Evolutionary conservation across 805 yeast genomes (phyloP).

Genomic region (Nakazawaea pomicola): DNA sequence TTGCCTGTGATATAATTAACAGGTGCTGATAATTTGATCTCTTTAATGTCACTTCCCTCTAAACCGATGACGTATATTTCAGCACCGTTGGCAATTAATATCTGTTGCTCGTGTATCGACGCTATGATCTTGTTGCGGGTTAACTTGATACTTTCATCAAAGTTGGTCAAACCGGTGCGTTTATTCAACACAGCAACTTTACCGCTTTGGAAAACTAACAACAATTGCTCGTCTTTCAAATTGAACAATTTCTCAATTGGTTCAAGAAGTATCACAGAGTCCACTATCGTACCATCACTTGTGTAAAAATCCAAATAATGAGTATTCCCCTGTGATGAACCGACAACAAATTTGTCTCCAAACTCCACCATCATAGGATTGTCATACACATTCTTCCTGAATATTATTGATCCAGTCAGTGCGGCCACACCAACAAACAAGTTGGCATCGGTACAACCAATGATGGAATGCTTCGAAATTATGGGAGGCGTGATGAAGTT

Average conservation of each 20-base stretch:
- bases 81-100: no score
- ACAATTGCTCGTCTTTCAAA: no score
- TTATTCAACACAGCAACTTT: neutral
- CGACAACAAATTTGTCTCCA: conserved; percentile 12
- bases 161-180: no score
- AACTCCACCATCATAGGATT: conserved; percentile 10
- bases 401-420: conserved; percentile 21
- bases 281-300: conserved; percentile 3
- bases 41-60: no score
- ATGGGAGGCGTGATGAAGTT: conserved; percentile 16
- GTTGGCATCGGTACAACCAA: conserved; percentile 23
- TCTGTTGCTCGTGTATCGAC: no score
- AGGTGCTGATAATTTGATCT: no score
- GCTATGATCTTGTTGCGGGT: no score
- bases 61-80: no score
- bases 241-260: neutral
- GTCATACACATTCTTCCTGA: conserved; percentile 24
- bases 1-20: no score
- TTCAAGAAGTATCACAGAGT: neutral
- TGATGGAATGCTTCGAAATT: conserved; percentile 5
- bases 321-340: conserved; percentile 12
- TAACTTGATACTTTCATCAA: no score
- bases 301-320: conserved; percentile 15
- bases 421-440: conserved; percentile 23
- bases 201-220: conserved; percentile 1